A percentile compares a stretch with the other conserved stretches of the same genome.
phyloP scores from a whole-genome alignment of 2,329 filamentous ascomycete genomes.

The Penicillium sp. region DNA sequence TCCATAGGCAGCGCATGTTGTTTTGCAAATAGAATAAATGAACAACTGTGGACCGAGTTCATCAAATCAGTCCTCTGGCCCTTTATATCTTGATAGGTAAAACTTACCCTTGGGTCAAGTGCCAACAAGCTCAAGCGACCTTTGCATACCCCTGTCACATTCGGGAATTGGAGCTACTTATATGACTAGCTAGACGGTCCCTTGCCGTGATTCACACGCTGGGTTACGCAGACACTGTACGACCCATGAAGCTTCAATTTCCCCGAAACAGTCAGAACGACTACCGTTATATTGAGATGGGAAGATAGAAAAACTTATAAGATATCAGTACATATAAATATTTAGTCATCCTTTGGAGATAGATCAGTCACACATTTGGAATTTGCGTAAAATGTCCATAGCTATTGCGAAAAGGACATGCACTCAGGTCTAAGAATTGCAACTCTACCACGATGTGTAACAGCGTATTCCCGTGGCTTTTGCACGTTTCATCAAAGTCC shows the following conservation, averaged over 20 bases:
- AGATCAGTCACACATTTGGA: neutral
- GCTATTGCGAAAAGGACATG: neutral
- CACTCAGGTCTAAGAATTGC: neutral
- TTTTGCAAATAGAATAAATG: too few species aligned
- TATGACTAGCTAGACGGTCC: neutral
- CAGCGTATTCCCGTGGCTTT: neutral
- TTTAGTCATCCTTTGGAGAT: neutral
- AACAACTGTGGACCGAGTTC: neutral
- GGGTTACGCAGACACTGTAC: conserved; percentile 14
- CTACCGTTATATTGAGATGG: neutral
- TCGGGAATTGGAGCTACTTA: neutral
- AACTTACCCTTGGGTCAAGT: neutral
- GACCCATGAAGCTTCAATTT: neutral
- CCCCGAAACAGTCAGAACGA: too few species aligned
- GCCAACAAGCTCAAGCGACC: too few species aligned
- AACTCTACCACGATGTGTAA: neutral
- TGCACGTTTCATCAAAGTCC: neutral
- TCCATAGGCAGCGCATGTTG: conserved; percentile 19
- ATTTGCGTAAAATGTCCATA: neutral
- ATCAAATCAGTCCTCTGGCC: neutral
- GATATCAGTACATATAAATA: too few species aligned
- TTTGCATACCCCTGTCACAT: neutral
- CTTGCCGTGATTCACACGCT: neutral
- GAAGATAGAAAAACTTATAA: too few species aligned
- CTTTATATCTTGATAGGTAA: neutral